phyloP scores from a whole-genome alignment of 2,329 filamentous ascomycete genomes.

The Colletotrichum musae region DNA sequence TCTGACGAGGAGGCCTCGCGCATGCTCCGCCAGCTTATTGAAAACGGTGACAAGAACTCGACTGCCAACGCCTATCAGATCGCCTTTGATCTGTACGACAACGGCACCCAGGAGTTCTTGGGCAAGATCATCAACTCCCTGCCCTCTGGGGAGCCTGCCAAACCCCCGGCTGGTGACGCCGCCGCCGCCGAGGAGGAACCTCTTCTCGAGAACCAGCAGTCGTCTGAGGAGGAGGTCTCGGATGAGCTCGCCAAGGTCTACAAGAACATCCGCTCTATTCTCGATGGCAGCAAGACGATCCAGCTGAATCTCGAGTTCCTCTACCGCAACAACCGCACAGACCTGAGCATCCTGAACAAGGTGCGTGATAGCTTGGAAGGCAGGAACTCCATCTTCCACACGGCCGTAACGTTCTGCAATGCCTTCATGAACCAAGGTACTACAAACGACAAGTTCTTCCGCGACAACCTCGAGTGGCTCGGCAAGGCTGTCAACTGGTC shows the following conservation, averaged over 20 bases:
- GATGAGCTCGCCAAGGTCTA: slow-evolving; percentile 71
- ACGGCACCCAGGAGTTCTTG: slow-evolving; percentile 97
- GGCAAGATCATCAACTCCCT: slow-evolving; percentile 89
- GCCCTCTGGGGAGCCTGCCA: slow-evolving; percentile 68
- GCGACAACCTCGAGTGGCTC: slow-evolving; percentile 97
- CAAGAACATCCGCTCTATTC: slow-evolving; percentile 75
- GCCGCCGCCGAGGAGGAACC: slow-evolving; percentile 60
- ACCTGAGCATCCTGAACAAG: slow-evolving; percentile 94
- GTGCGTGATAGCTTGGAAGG: slow-evolving; percentile 95
- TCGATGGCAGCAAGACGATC: slow-evolving; percentile 94
- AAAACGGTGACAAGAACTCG: slow-evolving; percentile 82
- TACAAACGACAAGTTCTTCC: slow-evolving; percentile 98
- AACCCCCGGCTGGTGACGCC: slow-evolving; percentile 57
- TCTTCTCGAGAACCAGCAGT: slow-evolving; percentile 63
- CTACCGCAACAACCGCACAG: slow-evolving; percentile 94
- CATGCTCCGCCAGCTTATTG: slow-evolving; percentile 86
- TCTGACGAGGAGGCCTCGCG: slow-evolving; percentile 91
- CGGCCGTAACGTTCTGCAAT: slow-evolving; percentile 96
- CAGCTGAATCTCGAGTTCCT: slow-evolving; percentile 96
- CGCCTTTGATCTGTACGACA: slow-evolving; percentile 97
- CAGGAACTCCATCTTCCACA: slow-evolving; percentile 98
- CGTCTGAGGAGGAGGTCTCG: slow-evolving; percentile 66
- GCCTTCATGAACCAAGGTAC: slow-evolving; percentile 99
- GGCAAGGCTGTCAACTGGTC: slow-evolving; percentile 99
- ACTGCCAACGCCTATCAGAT: slow-evolving; percentile 95